Evolutionary conservation across 352 stramenopile genomes (phyloP).

Genomic region (Elongisporangium undulatum): DNA sequence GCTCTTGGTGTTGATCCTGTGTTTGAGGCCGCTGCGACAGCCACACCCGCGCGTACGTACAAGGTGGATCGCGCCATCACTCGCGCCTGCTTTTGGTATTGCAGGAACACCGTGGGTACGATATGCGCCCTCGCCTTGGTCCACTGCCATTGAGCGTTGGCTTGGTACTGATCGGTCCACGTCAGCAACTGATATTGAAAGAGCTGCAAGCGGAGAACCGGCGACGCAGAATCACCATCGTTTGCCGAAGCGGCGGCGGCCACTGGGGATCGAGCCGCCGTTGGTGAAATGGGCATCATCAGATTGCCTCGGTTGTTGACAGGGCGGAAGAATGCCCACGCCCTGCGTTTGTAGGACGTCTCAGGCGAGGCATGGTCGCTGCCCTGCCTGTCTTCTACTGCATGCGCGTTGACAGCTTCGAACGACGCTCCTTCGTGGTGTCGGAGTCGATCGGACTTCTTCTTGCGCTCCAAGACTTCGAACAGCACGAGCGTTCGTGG

Average conservation of each 20-base stretch:
- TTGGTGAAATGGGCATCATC: slow-evolving; percentile 18
- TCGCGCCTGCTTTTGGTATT: slow-evolving; percentile 51
- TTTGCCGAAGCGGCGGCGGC: not conserved
- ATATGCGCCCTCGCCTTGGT: slow-evolving; percentile 18
- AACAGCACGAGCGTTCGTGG: slow-evolving; percentile 44
- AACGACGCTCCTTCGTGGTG: slow-evolving; percentile 19
- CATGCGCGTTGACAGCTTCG: slow-evolving; percentile 21
- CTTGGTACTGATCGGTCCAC: slow-evolving; percentile 64
- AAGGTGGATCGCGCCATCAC: slow-evolving; percentile 23
- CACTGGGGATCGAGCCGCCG: not conserved
- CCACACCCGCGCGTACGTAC: slow-evolving; percentile 12
- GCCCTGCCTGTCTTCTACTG: slow-evolving; percentile 9
- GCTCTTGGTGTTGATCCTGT: not conserved
- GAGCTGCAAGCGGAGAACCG: slow-evolving; percentile 42
- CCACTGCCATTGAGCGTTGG: slow-evolving; percentile 41
- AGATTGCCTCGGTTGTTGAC: slow-evolving; percentile 44
- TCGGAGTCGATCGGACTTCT: slow-evolving; percentile 8
- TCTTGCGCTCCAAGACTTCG: slow-evolving; percentile 42
- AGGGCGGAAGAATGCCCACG: slow-evolving; percentile 60
- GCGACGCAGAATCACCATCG: slow-evolving; percentile 1
- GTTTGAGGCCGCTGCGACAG: not conserved
- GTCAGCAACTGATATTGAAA: slow-evolving; percentile 53
- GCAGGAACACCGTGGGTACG: slow-evolving; percentile 48
- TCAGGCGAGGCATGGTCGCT: not conserved
- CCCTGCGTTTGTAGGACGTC: slow-evolving; percentile 20